A percentile compares a stretch with the other conserved stretches of the same genome.
These are phyloP conservation scores for Diutina neorugosa DNA, from an alignment of 1,139 yeast species.

Conservation along the genomic window DNA sequence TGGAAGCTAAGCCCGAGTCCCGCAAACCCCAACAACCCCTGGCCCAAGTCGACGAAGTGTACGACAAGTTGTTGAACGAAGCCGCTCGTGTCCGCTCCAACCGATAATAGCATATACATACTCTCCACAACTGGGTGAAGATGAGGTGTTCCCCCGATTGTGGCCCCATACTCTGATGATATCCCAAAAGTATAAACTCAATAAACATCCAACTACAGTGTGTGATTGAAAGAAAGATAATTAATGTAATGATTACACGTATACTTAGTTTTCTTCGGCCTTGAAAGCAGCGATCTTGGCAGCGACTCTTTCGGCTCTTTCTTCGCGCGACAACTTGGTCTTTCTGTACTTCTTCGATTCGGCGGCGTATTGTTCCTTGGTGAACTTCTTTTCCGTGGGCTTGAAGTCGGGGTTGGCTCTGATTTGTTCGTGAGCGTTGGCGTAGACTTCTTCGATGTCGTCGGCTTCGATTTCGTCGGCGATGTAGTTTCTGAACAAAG, in stretches of 20 bases:
- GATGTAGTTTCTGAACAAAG: conserved; percentile 92
- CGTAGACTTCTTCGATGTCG: conserved; percentile 89
- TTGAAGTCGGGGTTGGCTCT: conserved; percentile 92
- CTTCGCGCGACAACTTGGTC: conserved; percentile 79
- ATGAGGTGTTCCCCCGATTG: no score
- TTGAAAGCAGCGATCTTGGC: conserved; percentile 85
- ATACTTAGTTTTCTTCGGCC: conserved; percentile 19
- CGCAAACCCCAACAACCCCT: conserved; percentile 11
- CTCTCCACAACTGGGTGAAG: no score
- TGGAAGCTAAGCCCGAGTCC: conserved; percentile 8
- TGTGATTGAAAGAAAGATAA: no score
- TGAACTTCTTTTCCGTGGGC: conserved; percentile 85
- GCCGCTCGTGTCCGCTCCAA: conserved; percentile 42
- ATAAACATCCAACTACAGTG: no score
- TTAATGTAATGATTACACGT: background rate
- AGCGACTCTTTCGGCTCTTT: conserved; percentile 82
- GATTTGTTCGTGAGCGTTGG: conserved; percentile 89
- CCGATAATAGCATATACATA: background rate
- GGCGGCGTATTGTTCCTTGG: conserved; percentile 98
- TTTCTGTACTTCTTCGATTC: conserved; percentile 87
- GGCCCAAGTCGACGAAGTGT: conserved; percentile 50
- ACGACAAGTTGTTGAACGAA: conserved; percentile 57
- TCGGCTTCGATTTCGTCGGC: conserved; percentile 97
- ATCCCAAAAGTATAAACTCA: no score
- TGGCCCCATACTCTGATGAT: background rate